phyloP scores from a whole-genome alignment of 2,329 filamentous ascomycete genomes.

The Fusarium sp. region DNA sequence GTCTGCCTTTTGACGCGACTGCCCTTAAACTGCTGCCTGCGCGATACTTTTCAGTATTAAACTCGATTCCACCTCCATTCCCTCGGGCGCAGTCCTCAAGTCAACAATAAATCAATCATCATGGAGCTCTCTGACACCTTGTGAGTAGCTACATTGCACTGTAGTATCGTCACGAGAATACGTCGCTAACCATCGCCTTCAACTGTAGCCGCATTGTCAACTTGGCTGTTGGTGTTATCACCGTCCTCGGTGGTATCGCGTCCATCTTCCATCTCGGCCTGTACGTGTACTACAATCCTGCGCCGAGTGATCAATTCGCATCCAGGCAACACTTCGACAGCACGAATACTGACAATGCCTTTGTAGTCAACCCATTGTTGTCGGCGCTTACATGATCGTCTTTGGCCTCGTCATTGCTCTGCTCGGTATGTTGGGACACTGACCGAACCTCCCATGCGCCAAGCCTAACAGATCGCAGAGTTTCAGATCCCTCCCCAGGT shows the following conservation, averaged over 20 bases:
- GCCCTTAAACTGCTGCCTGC: constrained; percentile 39
- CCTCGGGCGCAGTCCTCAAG: constrained; percentile 1
- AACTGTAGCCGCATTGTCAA: constrained; percentile 87
- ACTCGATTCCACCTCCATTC: constrained; percentile 14
- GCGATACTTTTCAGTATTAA: constrained; percentile 17
- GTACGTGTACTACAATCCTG: constrained; percentile 54
- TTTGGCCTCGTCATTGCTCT: constrained; percentile 84
- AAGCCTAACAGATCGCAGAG: constrained; percentile 60
- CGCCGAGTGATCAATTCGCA: not conserved
- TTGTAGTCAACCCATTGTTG: constrained; percentile 64
- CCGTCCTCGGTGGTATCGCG: constrained; percentile 83
- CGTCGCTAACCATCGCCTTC: constrained; percentile 49
- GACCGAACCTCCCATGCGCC: not conserved
- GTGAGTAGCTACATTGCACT: constrained; percentile 61
- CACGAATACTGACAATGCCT: constrained; percentile 25
- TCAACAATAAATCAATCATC: constrained; percentile 40
- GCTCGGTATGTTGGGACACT: constrained; percentile 58
- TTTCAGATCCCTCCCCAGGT: constrained; percentile 96
- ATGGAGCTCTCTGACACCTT: constrained; percentile 96
- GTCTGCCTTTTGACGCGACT: constrained; percentile 32
- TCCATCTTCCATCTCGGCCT: constrained; percentile 72
- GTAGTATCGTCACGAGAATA: constrained; percentile 1
- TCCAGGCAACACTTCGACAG: not conserved
- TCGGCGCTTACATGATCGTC: constrained; percentile 87
- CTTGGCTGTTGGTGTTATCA: constrained; percentile 84